Evolutionary conservation across 2,329 filamentous ascomycete genomes (phyloP).

Genomic region (Diaporthe amygdali): DNA sequence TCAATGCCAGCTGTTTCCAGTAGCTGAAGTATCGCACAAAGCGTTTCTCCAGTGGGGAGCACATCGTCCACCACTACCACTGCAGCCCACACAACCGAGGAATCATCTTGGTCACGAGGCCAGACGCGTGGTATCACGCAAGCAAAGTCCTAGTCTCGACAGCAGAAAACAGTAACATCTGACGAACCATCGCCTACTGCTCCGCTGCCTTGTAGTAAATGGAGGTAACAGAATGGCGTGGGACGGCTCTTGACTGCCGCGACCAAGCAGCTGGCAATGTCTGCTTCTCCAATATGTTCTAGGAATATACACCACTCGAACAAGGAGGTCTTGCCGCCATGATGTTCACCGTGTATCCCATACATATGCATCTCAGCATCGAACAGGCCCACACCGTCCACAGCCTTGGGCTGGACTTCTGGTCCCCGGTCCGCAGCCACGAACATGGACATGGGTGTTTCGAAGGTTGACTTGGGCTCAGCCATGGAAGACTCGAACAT

Average conservation of each 20-base stretch:
- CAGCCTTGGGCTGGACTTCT: slow-evolving; percentile 36
- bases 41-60: slow-evolving; percentile 59
- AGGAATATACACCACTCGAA: slow-evolving; percentile 71
- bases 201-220: slow-evolving; percentile 65
- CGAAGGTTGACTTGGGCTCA: slow-evolving; percentile 10
- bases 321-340: slow-evolving; percentile 62
- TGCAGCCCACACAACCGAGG: slow-evolving; percentile 34
- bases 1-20: slow-evolving; percentile 47
- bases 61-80: slow-evolving; percentile 68
- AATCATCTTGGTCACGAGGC: slow-evolving; percentile 57
- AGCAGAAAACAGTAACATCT: slow-evolving; percentile 63
- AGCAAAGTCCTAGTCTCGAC: slow-evolving; percentile 67
- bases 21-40: slow-evolving; percentile 57
- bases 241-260: slow-evolving; percentile 53
- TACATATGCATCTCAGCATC: slow-evolving; percentile 67
- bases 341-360: slow-evolving; percentile 63
- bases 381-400: slow-evolving; percentile 59
- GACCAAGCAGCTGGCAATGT: slow-evolving; percentile 44
- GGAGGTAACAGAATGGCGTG: slow-evolving; percentile 62
- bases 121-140: slow-evolving; percentile 69
- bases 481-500: slow-evolving; percentile 46
- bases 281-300: slow-evolving; percentile 45
- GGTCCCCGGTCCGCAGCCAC: slow-evolving; percentile 37
- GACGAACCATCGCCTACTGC: slow-evolving; percentile 48
- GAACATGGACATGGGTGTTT: slow-evolving; percentile 22